These are phyloP conservation scores for Plicaturopsis crispa DNA, from an alignment of 768 basidiomycete species.

Conservation along the genomic window DNA sequence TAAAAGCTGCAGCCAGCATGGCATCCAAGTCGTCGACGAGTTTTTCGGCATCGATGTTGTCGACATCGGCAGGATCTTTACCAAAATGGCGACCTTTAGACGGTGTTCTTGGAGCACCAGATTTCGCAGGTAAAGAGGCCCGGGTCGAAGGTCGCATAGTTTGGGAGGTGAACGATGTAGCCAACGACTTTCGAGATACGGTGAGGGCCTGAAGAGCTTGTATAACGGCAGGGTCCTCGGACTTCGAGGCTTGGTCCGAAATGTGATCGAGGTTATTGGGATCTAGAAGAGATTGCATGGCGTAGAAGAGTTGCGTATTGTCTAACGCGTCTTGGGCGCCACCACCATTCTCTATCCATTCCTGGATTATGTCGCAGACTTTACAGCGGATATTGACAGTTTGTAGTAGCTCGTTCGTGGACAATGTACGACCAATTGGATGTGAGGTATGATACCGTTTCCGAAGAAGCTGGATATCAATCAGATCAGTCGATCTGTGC, in stretches of 20 bases:
- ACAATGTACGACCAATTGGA: conserved; percentile 31
- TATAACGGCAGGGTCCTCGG: conserved; percentile 35
- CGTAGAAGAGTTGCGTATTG: conserved; percentile 54
- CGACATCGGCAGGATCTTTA: conserved; percentile 51
- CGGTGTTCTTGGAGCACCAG: not conserved
- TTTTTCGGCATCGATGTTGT: conserved; percentile 55
- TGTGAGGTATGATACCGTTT: conserved; percentile 61
- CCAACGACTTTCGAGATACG: conserved; percentile 33
- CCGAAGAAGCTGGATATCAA: conserved; percentile 49
- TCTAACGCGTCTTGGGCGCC: conserved; percentile 78
- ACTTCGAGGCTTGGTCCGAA: conserved; percentile 30
- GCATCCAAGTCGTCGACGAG: conserved; percentile 75
- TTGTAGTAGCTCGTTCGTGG: conserved; percentile 38
- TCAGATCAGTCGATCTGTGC: not conserved
- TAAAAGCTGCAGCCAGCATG: conserved; percentile 68
- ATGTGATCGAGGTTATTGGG: conserved; percentile 41
- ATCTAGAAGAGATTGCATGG: conserved; percentile 53
- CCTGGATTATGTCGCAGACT: conserved; percentile 55
- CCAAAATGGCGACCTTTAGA: conserved; percentile 19
- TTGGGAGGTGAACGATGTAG: conserved; percentile 41
- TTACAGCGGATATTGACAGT: conserved; percentile 49
- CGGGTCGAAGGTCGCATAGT: conserved; percentile 50
- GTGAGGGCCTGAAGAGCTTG: conserved; percentile 39
- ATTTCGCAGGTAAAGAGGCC: conserved; percentile 17
- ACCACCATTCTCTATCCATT: conserved; percentile 68